These are phyloP conservation scores for Epichloe typhina DNA, from an alignment of 2,329 filamentous ascomycete genomes.

Conservation along the genomic window DNA sequence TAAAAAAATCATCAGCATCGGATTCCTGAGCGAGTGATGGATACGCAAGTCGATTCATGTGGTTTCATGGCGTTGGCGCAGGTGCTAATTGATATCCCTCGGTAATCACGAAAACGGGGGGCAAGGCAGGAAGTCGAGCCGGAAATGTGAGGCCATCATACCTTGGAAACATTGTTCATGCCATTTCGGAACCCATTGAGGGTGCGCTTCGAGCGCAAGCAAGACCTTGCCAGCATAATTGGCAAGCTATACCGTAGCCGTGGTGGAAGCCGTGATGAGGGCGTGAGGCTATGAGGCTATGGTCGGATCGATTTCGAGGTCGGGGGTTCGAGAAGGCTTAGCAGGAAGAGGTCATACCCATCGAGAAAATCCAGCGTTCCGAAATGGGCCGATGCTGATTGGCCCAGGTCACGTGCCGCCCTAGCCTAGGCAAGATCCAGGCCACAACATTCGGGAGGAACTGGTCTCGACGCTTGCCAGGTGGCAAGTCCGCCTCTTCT, in stretches of 20 bases:
- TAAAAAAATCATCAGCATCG: slow-evolving; percentile 25
- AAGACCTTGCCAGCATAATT: slow-evolving; percentile 89
- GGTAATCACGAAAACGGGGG: slow-evolving; percentile 6
- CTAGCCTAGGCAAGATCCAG: slow-evolving; percentile 8
- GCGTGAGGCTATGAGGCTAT: slow-evolving; percentile 20
- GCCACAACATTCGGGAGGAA: neutral
- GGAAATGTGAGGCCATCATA: slow-evolving; percentile 33
- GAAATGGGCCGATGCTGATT: slow-evolving; percentile 31
- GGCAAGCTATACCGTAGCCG: slow-evolving; percentile 28
- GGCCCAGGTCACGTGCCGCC: slow-evolving; percentile 23
- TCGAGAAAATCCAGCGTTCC: slow-evolving; percentile 29
- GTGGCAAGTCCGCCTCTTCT: neutral
- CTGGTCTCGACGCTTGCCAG: neutral
- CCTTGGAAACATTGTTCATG: slow-evolving; percentile 60
- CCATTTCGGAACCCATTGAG: slow-evolving; percentile 66
- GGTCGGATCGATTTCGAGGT: slow-evolving; percentile 22
- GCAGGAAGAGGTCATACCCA: slow-evolving; percentile 21
- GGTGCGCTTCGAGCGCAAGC: slow-evolving; percentile 77
- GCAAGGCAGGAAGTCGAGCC: neutral
- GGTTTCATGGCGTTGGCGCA: slow-evolving; percentile 11
- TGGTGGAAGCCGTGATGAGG: slow-evolving; percentile 23
- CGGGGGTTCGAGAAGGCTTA: slow-evolving; percentile 26
- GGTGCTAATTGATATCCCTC: slow-evolving; percentile 18
- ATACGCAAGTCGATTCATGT: slow-evolving; percentile 17
- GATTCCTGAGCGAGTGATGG: slow-evolving; percentile 9